Evolutionary conservation across 73 alveolate genomes (phyloP).

Genomic region (Tetrahymena thermophila): DNA sequence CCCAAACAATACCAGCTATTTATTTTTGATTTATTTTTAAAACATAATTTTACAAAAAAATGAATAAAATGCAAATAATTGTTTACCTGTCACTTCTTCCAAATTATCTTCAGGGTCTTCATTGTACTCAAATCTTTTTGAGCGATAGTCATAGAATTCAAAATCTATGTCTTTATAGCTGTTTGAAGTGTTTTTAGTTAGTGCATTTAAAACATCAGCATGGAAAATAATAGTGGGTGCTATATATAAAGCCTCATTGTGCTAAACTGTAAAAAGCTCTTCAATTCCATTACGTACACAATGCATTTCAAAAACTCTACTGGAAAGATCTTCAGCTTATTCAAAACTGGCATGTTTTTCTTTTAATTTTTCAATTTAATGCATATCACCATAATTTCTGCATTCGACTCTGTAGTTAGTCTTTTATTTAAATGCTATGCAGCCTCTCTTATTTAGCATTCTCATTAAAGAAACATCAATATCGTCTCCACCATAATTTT

Average conservation of each 20-base stretch:
- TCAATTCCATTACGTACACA: conserved; percentile 15
- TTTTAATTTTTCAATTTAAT: conserved; percentile 30
- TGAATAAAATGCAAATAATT: background rate
- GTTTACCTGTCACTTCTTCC: conserved; percentile 31
- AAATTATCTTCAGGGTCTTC: conserved; percentile 47
- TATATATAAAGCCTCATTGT: conserved; percentile 32
- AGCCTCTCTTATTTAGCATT: conserved; percentile 16
- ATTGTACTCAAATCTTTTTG: conserved; percentile 14
- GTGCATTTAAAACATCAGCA: conserved; percentile 18
- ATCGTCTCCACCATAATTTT: conserved; percentile 94
- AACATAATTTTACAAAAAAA: background rate
- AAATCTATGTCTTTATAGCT: conserved; percentile 2
- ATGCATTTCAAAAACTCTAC: conserved; percentile 19
- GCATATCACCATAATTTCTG: conserved; percentile 32
- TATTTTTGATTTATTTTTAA: background rate
- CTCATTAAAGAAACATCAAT: conserved; percentile 62
- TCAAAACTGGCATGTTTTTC: conserved; percentile 25
- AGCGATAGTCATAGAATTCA: conserved; percentile 30
- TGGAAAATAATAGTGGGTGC: conserved; percentile 10
- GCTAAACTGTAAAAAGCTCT: conserved; percentile 19
- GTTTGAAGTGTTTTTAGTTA: background rate
- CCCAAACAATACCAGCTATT: background rate
- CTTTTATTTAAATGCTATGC: conserved; percentile 9
- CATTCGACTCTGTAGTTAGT: background rate
- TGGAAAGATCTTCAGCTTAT: conserved; percentile 27